Conservation (phyloP, 2,329 filamentous ascomycete genomes). For the Paracoccidioides lutzii region DNA sequence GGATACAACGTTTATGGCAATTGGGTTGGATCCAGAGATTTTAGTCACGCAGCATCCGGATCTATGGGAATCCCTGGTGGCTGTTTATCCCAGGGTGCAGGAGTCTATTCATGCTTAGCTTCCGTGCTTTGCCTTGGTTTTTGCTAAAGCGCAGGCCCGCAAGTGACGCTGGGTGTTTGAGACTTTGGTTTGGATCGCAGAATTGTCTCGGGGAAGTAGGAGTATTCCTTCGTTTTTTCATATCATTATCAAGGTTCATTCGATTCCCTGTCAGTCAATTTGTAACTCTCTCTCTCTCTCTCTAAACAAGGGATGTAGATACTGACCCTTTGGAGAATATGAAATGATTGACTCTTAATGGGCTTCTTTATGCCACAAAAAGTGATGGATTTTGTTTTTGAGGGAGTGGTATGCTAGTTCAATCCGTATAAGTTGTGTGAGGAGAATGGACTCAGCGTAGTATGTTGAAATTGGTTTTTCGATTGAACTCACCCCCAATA, state of each 20-base stretch:
- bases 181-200: background rate
- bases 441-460: no score
- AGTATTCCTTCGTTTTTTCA: background rate
- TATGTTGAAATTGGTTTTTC: no score
- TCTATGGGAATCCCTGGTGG: slow-evolving; percentile 64
- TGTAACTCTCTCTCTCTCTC: background rate
- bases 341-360: background rate
- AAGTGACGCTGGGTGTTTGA: background rate
- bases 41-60: slow-evolving; percentile 70
- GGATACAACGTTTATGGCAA: slow-evolving; percentile 80
- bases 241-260: background rate
- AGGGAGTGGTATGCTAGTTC: background rate
- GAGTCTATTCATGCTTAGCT: slow-evolving; percentile 55
- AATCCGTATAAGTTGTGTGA: no score
- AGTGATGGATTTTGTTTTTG: background rate
- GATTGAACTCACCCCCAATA: no score
- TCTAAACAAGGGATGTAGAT: background rate
- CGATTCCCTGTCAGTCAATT: background rate
- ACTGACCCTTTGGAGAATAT: background rate
- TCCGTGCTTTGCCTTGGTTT: background rate
- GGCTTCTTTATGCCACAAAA: no score
- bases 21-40: slow-evolving; percentile 52
- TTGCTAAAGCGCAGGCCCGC: background rate
- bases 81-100: slow-evolving; percentile 74
- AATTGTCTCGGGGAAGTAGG: background rate